These are phyloP conservation scores for Aspergillus incahuasiensis DNA, from an alignment of 495 filamentous ascomycete genomes.

Conservation along the genomic window DNA sequence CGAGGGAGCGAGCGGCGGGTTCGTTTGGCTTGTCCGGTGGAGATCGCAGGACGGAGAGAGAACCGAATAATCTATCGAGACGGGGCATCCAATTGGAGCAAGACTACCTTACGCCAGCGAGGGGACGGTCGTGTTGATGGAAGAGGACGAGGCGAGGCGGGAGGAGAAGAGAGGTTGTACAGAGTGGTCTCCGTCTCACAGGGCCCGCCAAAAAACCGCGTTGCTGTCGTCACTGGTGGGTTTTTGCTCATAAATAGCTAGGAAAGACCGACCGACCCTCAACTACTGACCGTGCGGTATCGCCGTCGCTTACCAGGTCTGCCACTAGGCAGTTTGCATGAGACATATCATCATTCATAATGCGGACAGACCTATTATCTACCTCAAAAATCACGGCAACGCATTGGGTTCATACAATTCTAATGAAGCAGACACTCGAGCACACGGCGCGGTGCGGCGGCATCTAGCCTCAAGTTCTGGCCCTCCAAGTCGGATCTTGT, in stretches of 20 bases:
- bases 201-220: background rate
- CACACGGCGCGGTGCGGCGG: background rate
- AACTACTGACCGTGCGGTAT: background rate
- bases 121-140: background rate
- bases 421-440: conserved; percentile 1
- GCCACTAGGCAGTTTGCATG: conserved; percentile 19
- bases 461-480: background rate
- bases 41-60: background rate
- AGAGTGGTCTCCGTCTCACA: conserved; percentile 2
- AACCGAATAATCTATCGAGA: background rate
- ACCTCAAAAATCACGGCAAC: conserved; percentile 6
- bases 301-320: conserved; percentile 3
- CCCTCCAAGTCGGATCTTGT: background rate
- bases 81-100: conserved; percentile 4
- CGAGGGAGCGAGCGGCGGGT: background rate
- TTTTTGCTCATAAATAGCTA: background rate
- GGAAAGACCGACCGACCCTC: background rate
- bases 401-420: conserved; percentile 15
- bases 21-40: background rate
- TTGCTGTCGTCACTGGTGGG: background rate
- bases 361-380: conserved; percentile 12
- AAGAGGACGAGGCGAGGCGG: conserved; percentile 2
- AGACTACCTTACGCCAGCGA: background rate
- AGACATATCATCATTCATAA: conserved; percentile 12
- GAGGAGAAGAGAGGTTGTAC: conserved; percentile 4